Percentiles rank a stretch among this genome's conserved stretches.
phyloP scores from a whole-genome alignment of 2,329 filamentous ascomycete genomes.

The Neoarthrinium moseri region DNA sequence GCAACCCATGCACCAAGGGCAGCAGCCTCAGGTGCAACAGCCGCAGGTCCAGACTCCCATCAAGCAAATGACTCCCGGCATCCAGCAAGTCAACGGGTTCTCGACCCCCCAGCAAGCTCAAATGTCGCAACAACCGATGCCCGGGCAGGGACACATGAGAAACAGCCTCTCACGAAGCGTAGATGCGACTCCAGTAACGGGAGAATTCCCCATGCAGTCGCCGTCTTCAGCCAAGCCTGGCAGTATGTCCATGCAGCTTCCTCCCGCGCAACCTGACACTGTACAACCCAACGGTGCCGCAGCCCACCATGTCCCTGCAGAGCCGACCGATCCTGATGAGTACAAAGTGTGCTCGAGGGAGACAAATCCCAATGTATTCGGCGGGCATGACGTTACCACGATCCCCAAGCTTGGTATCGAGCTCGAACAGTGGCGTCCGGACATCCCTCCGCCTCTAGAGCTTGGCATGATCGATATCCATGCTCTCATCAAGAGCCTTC shows the following conservation, averaged over 20 bases:
- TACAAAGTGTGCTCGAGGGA: constrained; percentile 56
- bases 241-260: constrained; percentile 38
- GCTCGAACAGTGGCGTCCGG: constrained; percentile 68
- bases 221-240: constrained; percentile 41
- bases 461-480: constrained; percentile 88
- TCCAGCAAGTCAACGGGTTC: constrained; percentile 52
- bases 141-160: constrained; percentile 42
- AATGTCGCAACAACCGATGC: constrained; percentile 41
- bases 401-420: constrained; percentile 64
- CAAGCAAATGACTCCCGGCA: constrained; percentile 45
- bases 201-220: constrained; percentile 45
- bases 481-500: constrained; percentile 83
- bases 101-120: constrained; percentile 40
- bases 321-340: constrained; percentile 46
- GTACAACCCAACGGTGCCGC: constrained; percentile 21
- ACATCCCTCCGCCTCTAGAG: constrained; percentile 72
- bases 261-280: constrained; percentile 28
- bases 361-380: constrained; percentile 53
- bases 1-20: constrained; percentile 29
- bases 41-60: constrained; percentile 38
- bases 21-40: constrained; percentile 40
- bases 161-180: constrained; percentile 52
- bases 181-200: constrained; percentile 40
- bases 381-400: constrained; percentile 69
- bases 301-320: constrained; percentile 27